Base-by-base conservation (phyloP, 805 yeast species). In the Diddensiella caesifluorescens region DNA sequence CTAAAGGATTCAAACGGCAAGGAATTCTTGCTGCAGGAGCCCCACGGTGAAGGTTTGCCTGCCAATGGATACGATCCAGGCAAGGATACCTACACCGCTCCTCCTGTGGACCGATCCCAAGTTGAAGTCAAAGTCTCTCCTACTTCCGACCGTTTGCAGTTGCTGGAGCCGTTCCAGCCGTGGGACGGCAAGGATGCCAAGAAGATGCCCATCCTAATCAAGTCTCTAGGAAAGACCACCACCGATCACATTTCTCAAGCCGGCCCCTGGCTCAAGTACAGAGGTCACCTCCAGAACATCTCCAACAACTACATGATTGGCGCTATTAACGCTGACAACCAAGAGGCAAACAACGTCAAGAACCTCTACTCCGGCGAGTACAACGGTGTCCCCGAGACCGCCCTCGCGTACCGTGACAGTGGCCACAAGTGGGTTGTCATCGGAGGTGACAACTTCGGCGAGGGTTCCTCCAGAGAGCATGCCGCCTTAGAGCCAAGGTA, bases 211-310 rank as follows among this genome's bases (percentile, higher is more conserved):
- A 90, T 90, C 59, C 80, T 90, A 71, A 86, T 90, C 70, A 90
- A 90, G 75, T 85, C 96, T 55, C 73, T 81, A 51, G 97, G 97
- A 74, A 90, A 90, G 79, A 89, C 97, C 68, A 90, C 98, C 60
- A 90, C 98, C 59, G 98, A 90, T 75, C 97, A 90, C 74, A 90
- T 90, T 62, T 90, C 97, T 61, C 89, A 88, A 94, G 97, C 97
- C 64, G 97, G 97, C 73, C 97, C 97, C 65, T 90, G 97, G 97
- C 84, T 90, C 79, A 90, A 90, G 75, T 90, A 90, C 89, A 85
- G 97, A 78, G 97, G 97, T 72, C 97, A 90, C 75, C 78, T 90
- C 74, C 89, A 88, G 75, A 90, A 90, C 82, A 90, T 90, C 65
- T 88, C 97, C 56, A 88, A 90, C 80, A 90, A 90, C 79, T 90